Evolutionary conservation across 2,329 filamentous ascomycete species (phyloP).

Genomic region (Exophiala aquamarina): DNA sequence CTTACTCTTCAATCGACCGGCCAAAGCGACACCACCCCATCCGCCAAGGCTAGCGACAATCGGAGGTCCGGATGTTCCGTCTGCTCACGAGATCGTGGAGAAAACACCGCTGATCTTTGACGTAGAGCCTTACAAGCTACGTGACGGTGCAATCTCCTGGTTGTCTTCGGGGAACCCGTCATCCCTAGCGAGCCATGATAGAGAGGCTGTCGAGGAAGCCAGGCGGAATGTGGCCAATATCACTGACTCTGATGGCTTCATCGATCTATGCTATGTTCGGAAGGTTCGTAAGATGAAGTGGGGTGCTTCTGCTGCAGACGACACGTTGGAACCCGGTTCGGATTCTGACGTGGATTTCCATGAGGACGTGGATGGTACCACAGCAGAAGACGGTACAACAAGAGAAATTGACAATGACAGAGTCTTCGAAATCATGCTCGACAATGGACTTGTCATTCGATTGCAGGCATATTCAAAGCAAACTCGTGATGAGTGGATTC

Average conservation of each 20-base stretch:
- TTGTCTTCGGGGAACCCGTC: slow-evolving; percentile 48
- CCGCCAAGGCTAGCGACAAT: slow-evolving; percentile 54
- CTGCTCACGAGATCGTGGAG: slow-evolving; percentile 54
- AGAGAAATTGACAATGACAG: slow-evolving; percentile 56
- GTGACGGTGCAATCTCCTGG: slow-evolving; percentile 58
- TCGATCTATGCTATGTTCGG: slow-evolving; percentile 59
- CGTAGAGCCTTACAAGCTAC: slow-evolving; percentile 60
- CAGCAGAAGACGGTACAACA: slow-evolving; percentile 54
- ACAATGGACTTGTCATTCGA: slow-evolving; percentile 62
- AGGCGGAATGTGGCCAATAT: slow-evolving; percentile 60
- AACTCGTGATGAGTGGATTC: slow-evolving; percentile 63
- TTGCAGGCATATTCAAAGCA: slow-evolving; percentile 59
- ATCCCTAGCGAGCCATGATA: slow-evolving; percentile 52
- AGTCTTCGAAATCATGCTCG: slow-evolving; percentile 62
- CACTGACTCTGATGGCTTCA: slow-evolving; percentile 61
- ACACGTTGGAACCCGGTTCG: slow-evolving; percentile 51
- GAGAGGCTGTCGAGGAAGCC: slow-evolving; percentile 59
- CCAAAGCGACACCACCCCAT: slow-evolving; percentile 59
- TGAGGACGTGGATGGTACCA: slow-evolving; percentile 46
- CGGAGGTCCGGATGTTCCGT: slow-evolving; percentile 48
- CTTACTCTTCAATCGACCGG: slow-evolving; percentile 61
- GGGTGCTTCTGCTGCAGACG: slow-evolving; percentile 54
- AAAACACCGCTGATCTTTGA: slow-evolving; percentile 62
- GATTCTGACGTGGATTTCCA: slow-evolving; percentile 60
- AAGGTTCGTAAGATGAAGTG: slow-evolving; percentile 57